These are phyloP conservation scores for Chlamydomonas sphaeroides DNA, from an alignment of 139 green algal genomes.

Conservation along the genomic window DNA sequence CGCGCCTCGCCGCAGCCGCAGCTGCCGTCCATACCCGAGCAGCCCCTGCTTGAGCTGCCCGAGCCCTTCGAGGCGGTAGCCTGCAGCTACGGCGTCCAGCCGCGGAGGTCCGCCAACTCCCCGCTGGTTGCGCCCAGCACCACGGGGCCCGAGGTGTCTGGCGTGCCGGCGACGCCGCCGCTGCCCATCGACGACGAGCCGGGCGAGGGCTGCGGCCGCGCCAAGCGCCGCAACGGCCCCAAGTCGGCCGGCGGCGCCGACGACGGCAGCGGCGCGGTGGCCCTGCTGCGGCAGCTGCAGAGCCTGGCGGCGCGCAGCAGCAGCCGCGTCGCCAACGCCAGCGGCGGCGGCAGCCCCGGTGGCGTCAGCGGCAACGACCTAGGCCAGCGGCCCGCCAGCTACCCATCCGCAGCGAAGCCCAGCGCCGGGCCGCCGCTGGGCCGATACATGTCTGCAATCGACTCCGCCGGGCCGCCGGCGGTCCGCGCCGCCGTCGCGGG, in stretches of 20 bases:
- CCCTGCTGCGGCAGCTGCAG: background rate
- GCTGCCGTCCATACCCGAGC: constrained; percentile 19
- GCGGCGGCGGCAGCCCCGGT: background rate
- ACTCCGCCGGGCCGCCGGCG: too few species aligned
- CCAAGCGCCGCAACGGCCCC: background rate
- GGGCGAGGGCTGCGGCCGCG: background rate
- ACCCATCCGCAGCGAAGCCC: constrained; percentile 15
- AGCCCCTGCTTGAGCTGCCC: background rate
- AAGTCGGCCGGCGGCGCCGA: background rate
- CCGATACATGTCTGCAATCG: too few species aligned
- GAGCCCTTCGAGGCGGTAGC: background rate
- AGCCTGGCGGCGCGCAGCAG: too few species aligned
- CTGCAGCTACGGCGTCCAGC: too few species aligned
- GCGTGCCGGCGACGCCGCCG: too few species aligned
- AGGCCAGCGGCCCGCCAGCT: constrained; percentile 7
- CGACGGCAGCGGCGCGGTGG: too few species aligned
- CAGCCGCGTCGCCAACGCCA: background rate
- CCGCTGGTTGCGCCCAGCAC: too few species aligned
- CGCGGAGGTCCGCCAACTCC: too few species aligned
- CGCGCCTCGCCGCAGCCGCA: background rate
- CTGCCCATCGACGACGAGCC: too few species aligned
- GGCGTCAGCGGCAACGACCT: background rate
- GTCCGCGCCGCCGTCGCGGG: too few species aligned
- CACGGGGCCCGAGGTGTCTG: too few species aligned
- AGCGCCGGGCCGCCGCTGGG: background rate